A percentile compares a stretch with the other conserved stretches of the same genome.
Evolutionary conservation across 2,329 filamentous ascomycete genomes (phyloP).

Genomic region (Xylariales sp.): DNA sequence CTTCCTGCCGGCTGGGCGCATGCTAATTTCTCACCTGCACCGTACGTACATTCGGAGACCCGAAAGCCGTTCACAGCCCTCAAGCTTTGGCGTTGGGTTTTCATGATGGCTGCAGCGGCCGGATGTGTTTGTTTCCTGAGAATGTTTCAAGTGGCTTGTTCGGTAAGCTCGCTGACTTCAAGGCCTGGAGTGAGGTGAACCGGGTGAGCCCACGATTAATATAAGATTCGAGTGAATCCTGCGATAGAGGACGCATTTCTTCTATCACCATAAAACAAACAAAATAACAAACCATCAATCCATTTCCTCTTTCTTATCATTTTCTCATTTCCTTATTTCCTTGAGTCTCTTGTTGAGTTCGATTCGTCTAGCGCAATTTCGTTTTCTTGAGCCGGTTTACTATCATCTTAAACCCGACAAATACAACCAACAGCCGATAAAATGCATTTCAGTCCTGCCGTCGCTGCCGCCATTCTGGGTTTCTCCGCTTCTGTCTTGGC

Average conservation of each 20-base stretch:
- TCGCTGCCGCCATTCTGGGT: constrained; percentile 34
- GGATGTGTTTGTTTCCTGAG: background rate
- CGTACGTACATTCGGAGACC: background rate
- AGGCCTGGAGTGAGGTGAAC: no score
- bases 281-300: background rate
- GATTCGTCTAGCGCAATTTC: constrained; percentile 3
- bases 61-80: background rate
- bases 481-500: constrained; percentile 28
- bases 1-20: no score
- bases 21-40: background rate
- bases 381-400: no score
- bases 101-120: background rate
- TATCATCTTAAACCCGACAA: no score
- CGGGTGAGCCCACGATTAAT: no score
- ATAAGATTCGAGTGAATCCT: background rate
- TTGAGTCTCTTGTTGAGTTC: constrained; percentile 9
- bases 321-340: constrained; percentile 13
- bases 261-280: constrained; percentile 10
- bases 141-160: background rate
- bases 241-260: background rate
- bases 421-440: constrained; percentile 15
- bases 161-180: no score
- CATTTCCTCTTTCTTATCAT: constrained; percentile 11
- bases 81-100: background rate
- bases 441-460: constrained; percentile 31